Evolutionary conservation across 1,284 basidiomycete species (phyloP).

Genomic region (Xerocomus cyaneibrunnescens): DNA sequence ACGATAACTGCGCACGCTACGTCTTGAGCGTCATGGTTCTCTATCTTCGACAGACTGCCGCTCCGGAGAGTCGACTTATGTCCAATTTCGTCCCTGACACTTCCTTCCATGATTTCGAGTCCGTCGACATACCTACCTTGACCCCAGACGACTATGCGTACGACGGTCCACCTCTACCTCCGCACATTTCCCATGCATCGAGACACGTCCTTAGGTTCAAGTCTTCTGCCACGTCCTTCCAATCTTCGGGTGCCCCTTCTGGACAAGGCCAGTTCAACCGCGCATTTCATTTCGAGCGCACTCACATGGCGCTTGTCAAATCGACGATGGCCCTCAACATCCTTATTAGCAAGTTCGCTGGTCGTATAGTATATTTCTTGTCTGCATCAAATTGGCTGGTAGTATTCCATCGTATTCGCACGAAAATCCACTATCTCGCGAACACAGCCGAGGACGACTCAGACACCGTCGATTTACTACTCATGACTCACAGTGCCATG

Average conservation of each 20-base stretch:
- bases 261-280: slow-evolving; percentile 30
- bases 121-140: slow-evolving; percentile 45
- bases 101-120: slow-evolving; percentile 70
- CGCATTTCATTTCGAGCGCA: slow-evolving; percentile 61
- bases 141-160: slow-evolving; percentile 22
- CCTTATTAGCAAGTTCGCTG: slow-evolving; percentile 66
- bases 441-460: slow-evolving; percentile 51
- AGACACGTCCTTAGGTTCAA: slow-evolving; percentile 34
- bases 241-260: slow-evolving; percentile 27
- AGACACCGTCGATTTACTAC: slow-evolving; percentile 71
- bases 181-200: slow-evolving; percentile 33
- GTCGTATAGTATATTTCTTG: slow-evolving; percentile 83
- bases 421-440: slow-evolving; percentile 68
- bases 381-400: slow-evolving; percentile 90
- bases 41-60: slow-evolving; percentile 74
- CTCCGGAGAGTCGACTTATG: slow-evolving; percentile 56
- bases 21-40: slow-evolving; percentile 80
- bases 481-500: slow-evolving; percentile 72
- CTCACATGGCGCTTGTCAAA: slow-evolving; percentile 60
- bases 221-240: slow-evolving; percentile 36
- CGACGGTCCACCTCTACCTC: slow-evolving; percentile 30
- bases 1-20: slow-evolving; percentile 86
- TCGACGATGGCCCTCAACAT: slow-evolving; percentile 57
- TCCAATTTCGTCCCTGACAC: slow-evolving; percentile 64
- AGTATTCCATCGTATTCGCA: slow-evolving; percentile 72